Evolutionary conservation across 176 grass and related monocot species (phyloP).

Genomic region (Ensete ventricosum): DNA sequence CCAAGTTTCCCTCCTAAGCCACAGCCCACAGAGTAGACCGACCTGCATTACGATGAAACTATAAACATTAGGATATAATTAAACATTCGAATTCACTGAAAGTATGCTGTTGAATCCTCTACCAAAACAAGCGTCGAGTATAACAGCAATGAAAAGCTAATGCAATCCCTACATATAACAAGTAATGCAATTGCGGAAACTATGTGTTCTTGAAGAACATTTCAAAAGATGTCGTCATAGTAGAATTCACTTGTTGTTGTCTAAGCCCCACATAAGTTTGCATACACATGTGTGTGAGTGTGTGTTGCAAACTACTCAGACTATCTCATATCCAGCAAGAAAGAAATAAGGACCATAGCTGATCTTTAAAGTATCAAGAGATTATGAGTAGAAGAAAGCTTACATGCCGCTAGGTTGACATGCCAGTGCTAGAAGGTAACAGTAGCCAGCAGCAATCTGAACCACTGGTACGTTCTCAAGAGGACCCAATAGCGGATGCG

Average conservation of each 20-base stretch:
- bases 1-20: constrained; percentile 89
- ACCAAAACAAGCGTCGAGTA: neutral
- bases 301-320: no score
- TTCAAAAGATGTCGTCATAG: neutral
- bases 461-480: constrained; percentile 77
- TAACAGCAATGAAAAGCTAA: neutral
- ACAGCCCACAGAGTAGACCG: constrained; percentile 90
- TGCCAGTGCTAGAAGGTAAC: constrained; percentile 68
- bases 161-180: neutral
- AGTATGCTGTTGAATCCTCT: neutral
- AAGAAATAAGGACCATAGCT: neutral
- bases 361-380: neutral
- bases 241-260: neutral
- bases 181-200: neutral
- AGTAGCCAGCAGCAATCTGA: constrained; percentile 82
- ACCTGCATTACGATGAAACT: constrained; percentile 35
- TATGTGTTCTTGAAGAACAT: neutral
- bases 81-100: neutral
- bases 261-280: neutral
- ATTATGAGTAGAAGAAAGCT: constrained; percentile 20
- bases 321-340: no score
- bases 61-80: constrained; percentile 7
- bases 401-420: constrained; percentile 86
- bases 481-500: constrained; percentile 52
- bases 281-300: neutral